Evolutionary conservation across 768 basidiomycete species (phyloP), one percentile per base, ranked within the genome.

Genomic region (Boletellus emodensis): DNA sequence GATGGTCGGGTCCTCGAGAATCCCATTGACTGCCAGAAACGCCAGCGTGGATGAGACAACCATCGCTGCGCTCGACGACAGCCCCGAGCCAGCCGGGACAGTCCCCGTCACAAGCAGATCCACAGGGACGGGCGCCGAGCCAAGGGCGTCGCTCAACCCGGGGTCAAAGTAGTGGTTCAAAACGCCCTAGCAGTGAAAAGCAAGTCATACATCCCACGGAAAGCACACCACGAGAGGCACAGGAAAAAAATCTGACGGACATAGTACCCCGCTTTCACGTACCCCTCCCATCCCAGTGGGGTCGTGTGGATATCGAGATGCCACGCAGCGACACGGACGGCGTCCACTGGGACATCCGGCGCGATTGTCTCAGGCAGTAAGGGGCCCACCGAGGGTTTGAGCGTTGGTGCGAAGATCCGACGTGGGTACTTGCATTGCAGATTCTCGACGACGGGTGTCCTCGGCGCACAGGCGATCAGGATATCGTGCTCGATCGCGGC

Each of bases 61-160:
- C 82, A 95, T 87, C 0, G 93, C 93, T 0, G 90, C 89, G 55
- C 88, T 91, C 3, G 88, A 91, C 7, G 88, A 91, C 5, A 95
- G 71, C 1, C 94, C 93, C 0, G 89, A 87, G 0, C 92, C 94
- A 2, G 89, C 80, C 0, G 93, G 93, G 3, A 96, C 86, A 11
- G 84, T 80, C 1, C 94, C 94, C 0, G 84, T 83, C 11, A 91
- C 81, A 4, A 93, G 75, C 10, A 92, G 57, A 56, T 93, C 82
- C n/a, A 87, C 80, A 4, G 84, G 78, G 13, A 77, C 67, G 11
- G 85, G 86, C 8, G 56, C 61, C 3, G 58, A 59, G 8, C 52
- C 56, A 6, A 41, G n/a, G 2, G 24, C 4, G 5, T 14, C 41
- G 0, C 53, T 35, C 32, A 51, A 43, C 24, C 51, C 53, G 3